phyloP scores from a whole-genome alignment of 768 basidiomycete genomes.

The Rhodosporidiobolus odoratus region DNA sequence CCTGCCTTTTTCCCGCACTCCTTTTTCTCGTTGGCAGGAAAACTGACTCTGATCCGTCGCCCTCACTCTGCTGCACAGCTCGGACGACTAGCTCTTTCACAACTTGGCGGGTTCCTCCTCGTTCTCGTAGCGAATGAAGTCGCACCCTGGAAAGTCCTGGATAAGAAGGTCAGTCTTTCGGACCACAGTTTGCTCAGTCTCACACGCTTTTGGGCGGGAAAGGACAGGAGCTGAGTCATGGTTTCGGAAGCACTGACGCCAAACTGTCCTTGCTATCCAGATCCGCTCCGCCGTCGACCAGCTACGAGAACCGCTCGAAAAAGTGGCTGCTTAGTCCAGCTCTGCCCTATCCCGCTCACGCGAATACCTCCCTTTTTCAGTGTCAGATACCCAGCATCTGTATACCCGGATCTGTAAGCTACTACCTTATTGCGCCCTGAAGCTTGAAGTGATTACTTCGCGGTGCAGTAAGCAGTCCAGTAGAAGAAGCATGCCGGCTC shows the following conservation, averaged over 20 bases:
- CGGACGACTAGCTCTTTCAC: slow-evolving; percentile 19
- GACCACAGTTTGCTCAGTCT: no score
- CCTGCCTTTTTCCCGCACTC: not conserved
- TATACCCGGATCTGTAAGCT: not conserved
- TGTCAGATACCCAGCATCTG: not conserved
- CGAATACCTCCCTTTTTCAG: not conserved
- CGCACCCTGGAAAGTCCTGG: slow-evolving; percentile 34
- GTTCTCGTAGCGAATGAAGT: slow-evolving; percentile 26
- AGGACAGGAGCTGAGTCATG: no score
- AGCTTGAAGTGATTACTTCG: no score
- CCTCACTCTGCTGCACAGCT: slow-evolving; percentile 12
- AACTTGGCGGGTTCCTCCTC: slow-evolving; percentile 27
- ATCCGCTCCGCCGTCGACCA: not conserved
- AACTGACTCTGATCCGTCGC: not conserved
- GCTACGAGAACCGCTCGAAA: not conserved
- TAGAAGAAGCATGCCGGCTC: no score
- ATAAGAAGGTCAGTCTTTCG: slow-evolving; percentile 31
- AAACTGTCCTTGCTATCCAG: not conserved
- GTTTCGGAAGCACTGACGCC: no score
- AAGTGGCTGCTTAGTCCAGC: not conserved
- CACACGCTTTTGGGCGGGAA: no score
- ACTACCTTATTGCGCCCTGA: no score
- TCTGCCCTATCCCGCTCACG: not conserved
- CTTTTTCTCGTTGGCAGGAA: not conserved
- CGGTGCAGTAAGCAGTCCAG: no score